phyloP scores from a whole-genome alignment of 257 asterid species.

The Nicotiana undulata region DNA sequence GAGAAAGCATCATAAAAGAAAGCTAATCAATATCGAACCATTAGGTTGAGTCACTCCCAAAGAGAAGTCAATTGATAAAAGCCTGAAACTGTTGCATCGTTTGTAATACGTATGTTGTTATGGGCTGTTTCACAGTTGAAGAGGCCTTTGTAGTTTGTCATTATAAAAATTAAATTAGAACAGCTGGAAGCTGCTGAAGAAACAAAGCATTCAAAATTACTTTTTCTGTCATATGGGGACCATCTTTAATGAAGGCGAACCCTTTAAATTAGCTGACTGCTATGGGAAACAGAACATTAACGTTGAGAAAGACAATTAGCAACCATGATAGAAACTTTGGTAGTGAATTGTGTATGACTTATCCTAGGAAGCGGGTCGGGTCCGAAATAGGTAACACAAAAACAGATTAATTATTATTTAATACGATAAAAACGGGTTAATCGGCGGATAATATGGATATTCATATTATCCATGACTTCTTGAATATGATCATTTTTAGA shows the following conservation, averaged over 20 bases:
- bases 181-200: not conserved
- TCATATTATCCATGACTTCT: no score
- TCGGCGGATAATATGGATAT: no score
- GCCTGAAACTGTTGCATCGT: not conserved
- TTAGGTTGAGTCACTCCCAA: no score
- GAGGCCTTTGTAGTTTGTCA: not conserved
- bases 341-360: not conserved
- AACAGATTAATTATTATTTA: no score
- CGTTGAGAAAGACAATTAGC: slow-evolving; percentile 6
- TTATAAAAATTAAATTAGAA: not conserved
- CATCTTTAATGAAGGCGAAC: not conserved
- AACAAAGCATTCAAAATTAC: not conserved
- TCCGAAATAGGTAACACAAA: no score
- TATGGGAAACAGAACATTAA: not conserved
- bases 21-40: not conserved
- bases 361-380: not conserved
- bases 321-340: not conserved
- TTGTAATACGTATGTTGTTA: not conserved
- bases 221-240: not conserved
- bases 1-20: not conserved
- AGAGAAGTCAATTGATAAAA: not conserved
- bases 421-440: no score
- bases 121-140: not conserved
- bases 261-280: not conserved
- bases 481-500: no score